Conservation (phyloP, 768 basidiomycete species). For the Boletus pseudo-olivaceus region DNA sequence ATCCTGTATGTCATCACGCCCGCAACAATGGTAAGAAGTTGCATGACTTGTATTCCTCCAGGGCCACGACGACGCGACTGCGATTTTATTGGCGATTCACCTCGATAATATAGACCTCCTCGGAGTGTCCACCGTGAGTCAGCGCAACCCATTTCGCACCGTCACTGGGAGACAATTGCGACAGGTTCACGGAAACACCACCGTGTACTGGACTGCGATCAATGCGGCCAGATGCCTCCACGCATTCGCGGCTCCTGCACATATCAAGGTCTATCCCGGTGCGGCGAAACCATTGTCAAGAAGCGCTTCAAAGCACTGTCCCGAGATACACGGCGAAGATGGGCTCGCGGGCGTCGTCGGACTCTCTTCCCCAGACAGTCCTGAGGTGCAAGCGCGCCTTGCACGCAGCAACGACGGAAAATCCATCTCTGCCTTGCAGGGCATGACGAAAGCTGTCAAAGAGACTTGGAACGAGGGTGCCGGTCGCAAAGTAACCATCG, state of each 20-base stretch:
- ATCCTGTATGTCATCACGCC: conserved; percentile 47
- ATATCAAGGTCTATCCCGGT: conserved; percentile 65
- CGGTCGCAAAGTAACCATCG: conserved; percentile 61
- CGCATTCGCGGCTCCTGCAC: conserved; percentile 62
- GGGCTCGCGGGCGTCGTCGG: conserved; percentile 86
- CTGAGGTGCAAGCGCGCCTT: conserved; percentile 49
- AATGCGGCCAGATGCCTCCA: conserved; percentile 79
- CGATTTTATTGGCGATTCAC: conserved; percentile 73
- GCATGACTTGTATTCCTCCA: conserved; percentile 25
- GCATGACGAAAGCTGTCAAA: conserved; percentile 56
- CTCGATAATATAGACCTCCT: conserved; percentile 62
- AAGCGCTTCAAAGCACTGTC: conserved; percentile 51
- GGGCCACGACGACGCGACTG: conserved; percentile 91
- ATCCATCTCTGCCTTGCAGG: conserved; percentile 57
- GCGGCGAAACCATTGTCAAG: conserved; percentile 67
- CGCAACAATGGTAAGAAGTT: not conserved
- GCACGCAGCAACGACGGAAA: conserved; percentile 41
- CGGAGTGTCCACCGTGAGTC: conserved; percentile 76
- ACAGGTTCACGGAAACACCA: conserved; percentile 81
- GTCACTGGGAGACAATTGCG: not conserved
- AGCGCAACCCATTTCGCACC: not conserved
- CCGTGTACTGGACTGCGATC: conserved; percentile 52
- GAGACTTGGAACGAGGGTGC: conserved; percentile 53
- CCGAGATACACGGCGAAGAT: conserved; percentile 79
- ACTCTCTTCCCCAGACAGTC: conserved; percentile 49